Evolutionary conservation across 352 stramenopile species (phyloP).

Genomic region (Pythium phragmitis): DNA sequence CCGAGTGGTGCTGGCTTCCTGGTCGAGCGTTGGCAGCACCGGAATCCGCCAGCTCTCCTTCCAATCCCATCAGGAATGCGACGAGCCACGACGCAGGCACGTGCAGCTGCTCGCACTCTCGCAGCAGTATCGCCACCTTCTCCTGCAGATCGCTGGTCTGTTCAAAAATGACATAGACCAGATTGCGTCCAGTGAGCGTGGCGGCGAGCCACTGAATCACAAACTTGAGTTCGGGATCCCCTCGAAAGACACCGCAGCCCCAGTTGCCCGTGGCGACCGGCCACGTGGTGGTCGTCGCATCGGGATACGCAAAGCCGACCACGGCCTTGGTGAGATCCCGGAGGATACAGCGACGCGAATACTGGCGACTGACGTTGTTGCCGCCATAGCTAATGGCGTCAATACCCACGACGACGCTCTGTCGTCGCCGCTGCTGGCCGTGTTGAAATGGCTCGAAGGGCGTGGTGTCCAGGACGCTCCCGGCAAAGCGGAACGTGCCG

Average conservation of each 20-base stretch:
- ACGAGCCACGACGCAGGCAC: slow-evolving; percentile 6
- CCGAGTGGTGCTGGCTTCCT: background rate
- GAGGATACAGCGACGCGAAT: slow-evolving; percentile 42
- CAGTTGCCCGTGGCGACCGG: slow-evolving; percentile 77
- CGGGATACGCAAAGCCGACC: slow-evolving; percentile 55
- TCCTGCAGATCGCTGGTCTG: slow-evolving; percentile 38
- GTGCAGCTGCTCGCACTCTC: background rate
- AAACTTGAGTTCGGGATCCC: slow-evolving; percentile 77
- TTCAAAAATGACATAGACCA: slow-evolving; percentile 70
- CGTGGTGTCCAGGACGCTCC: slow-evolving; percentile 36
- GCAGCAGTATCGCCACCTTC: slow-evolving; percentile 34
- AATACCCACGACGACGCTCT: slow-evolving; percentile 73
- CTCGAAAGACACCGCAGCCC: slow-evolving; percentile 78
- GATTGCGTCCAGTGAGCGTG: slow-evolving; percentile 39
- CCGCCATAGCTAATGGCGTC: slow-evolving; percentile 67
- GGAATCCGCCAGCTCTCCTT: background rate
- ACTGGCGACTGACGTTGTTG: slow-evolving; percentile 40
- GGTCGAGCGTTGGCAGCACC: background rate
- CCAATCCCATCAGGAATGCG: slow-evolving; percentile 14
- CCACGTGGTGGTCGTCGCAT: slow-evolving; percentile 32
- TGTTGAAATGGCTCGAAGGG: slow-evolving; percentile 7
- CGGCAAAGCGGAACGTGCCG: slow-evolving; percentile 48
- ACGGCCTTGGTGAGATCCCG: slow-evolving; percentile 73
- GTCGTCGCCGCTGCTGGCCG: slow-evolving; percentile 21
- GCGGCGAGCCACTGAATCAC: slow-evolving; percentile 81